Conservation (phyloP, 1,139 yeast species). For the Entelexis paramagnoliae region DNA sequence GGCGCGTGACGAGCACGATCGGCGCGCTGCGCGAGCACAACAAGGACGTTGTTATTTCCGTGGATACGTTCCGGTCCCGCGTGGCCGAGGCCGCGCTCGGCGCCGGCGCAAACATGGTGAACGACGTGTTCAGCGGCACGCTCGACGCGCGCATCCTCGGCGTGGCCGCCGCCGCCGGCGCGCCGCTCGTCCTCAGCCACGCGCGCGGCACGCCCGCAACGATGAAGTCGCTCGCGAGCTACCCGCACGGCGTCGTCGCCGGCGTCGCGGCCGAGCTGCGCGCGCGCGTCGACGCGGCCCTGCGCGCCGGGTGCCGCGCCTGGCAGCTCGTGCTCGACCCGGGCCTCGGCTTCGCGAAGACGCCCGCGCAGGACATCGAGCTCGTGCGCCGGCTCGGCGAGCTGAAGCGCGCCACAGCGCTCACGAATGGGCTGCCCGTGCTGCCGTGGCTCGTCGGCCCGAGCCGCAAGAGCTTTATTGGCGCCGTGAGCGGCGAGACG, state of each 20-base stretch:
- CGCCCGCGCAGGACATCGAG: constrained; percentile 53
- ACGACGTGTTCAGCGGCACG: constrained; percentile 80
- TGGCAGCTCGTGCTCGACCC: constrained; percentile 95
- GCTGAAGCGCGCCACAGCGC: constrained; percentile 28
- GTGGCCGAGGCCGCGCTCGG: constrained; percentile 62
- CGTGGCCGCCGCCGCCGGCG: constrained; percentile 52
- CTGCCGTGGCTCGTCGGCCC: constrained; percentile 74
- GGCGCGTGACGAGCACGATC: constrained; percentile 61
- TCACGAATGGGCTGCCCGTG: constrained; percentile 28
- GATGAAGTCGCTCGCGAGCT: constrained; percentile 55
- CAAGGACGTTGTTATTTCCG: constrained; percentile 49
- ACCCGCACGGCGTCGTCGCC: constrained; percentile 38
- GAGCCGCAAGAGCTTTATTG: constrained; percentile 78
- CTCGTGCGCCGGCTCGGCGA: constrained; percentile 45
- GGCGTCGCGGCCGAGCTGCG: constrained; percentile 59
- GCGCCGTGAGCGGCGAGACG: constrained; percentile 44
- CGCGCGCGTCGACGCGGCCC: constrained; percentile 46
- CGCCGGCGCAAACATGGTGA: constrained; percentile 83
- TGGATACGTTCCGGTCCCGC: constrained; percentile 70
- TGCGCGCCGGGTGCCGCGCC: constrained; percentile 54
- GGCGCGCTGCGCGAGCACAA: constrained; percentile 43
- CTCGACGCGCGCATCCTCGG: constrained; percentile 55
- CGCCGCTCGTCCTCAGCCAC: constrained; percentile 76
- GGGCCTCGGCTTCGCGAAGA: constrained; percentile 90
- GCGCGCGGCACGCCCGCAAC: constrained; percentile 72